Conservation (phyloP, 2,329 filamentous ascomycete genomes). For the Trichoderma koningiopsis region DNA sequence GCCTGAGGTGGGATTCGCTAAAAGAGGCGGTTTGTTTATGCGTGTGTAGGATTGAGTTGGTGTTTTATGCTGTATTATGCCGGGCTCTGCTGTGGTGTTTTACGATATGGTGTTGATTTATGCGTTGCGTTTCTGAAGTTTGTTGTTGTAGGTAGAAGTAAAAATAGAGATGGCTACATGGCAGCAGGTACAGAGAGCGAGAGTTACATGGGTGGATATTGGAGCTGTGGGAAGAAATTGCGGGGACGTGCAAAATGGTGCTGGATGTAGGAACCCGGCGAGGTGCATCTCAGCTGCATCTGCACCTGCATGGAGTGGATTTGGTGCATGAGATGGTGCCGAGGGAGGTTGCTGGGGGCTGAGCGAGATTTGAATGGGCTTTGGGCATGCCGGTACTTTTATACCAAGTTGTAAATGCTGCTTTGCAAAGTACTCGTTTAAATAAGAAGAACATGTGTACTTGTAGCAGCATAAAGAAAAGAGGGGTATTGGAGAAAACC, state of each 20-base stretch:
- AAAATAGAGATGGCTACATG: background rate
- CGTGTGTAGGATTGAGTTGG: background rate
- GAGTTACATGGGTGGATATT: background rate
- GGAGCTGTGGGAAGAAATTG: background rate
- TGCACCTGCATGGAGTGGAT: background rate
- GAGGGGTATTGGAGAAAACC: background rate
- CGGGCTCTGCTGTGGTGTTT: background rate
- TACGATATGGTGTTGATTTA: background rate
- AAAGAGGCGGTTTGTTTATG: background rate
- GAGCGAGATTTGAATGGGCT: too few species aligned
- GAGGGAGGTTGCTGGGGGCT: too few species aligned
- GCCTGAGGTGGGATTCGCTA: background rate
- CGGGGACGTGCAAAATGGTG: background rate
- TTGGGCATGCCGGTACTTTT: background rate
- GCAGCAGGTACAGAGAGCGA: background rate
- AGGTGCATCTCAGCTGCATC: background rate
- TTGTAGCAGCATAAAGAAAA: background rate
- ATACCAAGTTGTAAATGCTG: too few species aligned
- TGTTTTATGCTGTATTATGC: background rate
- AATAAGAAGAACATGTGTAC: background rate
- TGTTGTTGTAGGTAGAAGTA: background rate
- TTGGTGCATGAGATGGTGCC: background rate
- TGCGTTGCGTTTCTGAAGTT: too few species aligned
- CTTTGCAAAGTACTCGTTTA: too few species aligned
- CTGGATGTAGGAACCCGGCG: background rate